Conservation (phyloP, 2,329 filamentous ascomycete species). For the Leptographium radiaticola region DNA sequence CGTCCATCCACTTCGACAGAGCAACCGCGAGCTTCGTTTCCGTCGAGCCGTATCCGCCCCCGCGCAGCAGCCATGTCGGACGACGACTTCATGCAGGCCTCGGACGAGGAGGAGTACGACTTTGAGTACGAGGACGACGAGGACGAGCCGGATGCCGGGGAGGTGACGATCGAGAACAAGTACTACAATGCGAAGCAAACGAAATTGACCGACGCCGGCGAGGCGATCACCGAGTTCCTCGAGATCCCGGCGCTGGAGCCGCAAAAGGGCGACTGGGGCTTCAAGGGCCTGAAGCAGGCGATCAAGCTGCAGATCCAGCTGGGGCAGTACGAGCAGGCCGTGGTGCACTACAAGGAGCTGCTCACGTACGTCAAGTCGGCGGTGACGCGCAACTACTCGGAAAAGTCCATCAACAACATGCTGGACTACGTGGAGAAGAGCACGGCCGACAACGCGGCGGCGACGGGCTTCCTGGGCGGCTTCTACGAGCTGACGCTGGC, state of each 20-base stretch:
- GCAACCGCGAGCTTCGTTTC: background rate
- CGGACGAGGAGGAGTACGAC: constrained; percentile 85
- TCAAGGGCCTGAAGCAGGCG: constrained; percentile 94
- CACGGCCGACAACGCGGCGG: constrained; percentile 55
- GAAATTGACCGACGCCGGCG: constrained; percentile 74
- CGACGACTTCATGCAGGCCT: constrained; percentile 90
- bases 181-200: constrained; percentile 99
- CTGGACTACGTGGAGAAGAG: constrained; percentile 94
- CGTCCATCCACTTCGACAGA: background rate
- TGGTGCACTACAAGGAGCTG: constrained; percentile 86
- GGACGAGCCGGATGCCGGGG: constrained; percentile 74
- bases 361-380: constrained; percentile 95
- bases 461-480: constrained; percentile 75
- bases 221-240: constrained; percentile 87
- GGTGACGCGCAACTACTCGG: constrained; percentile 94
- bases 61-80: constrained; percentile 51
- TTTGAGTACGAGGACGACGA: constrained; percentile 92
- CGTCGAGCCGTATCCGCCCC: background rate
- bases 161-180: constrained; percentile 96
- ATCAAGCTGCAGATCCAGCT: constrained; percentile 95
- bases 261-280: constrained; percentile 96
- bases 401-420: constrained; percentile 99
- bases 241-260: constrained; percentile 70
- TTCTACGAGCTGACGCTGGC: constrained; percentile 90
- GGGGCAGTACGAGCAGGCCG: constrained; percentile 78